Evolutionary conservation across 495 filamentous ascomycete genomes (phyloP).

Genomic region (Neurospora discreta): DNA sequence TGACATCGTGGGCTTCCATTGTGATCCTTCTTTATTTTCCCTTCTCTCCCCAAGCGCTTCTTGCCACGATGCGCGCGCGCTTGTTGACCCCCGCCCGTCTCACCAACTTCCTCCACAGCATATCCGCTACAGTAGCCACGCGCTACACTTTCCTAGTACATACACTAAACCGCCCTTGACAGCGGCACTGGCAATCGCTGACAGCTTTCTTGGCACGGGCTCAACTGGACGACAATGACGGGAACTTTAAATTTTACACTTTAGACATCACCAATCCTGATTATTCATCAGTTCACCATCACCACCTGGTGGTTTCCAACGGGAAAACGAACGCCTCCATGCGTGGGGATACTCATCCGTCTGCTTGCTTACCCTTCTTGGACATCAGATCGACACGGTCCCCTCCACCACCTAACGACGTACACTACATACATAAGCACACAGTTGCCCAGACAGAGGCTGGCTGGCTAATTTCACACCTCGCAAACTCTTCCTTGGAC

Average conservation of each 20-base stretch:
- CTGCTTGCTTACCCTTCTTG: background rate
- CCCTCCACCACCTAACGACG: background rate
- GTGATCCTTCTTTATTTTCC: background rate
- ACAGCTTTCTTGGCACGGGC: background rate
- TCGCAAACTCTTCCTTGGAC: background rate
- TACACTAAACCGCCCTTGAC: background rate
- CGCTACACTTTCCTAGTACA: no score
- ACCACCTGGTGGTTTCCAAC: background rate
- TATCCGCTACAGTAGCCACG: background rate
- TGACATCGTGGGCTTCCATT: background rate
- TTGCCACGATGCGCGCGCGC: background rate
- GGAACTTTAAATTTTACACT: background rate
- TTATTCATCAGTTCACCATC: background rate
- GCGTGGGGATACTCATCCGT: background rate
- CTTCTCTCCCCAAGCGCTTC: background rate
- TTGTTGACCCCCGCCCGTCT: background rate
- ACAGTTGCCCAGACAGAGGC: background rate
- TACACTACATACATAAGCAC: background rate
- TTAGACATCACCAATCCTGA: background rate
- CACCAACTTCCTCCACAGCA: background rate
- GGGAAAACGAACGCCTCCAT: background rate
- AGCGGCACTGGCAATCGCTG: background rate
- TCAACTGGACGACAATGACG: background rate
- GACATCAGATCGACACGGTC: background rate
- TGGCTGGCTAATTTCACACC: background rate